These are phyloP conservation scores for Cocos nucifera DNA, from an alignment of 176 grass and related monocot genomes.

Conservation along the genomic window DNA sequence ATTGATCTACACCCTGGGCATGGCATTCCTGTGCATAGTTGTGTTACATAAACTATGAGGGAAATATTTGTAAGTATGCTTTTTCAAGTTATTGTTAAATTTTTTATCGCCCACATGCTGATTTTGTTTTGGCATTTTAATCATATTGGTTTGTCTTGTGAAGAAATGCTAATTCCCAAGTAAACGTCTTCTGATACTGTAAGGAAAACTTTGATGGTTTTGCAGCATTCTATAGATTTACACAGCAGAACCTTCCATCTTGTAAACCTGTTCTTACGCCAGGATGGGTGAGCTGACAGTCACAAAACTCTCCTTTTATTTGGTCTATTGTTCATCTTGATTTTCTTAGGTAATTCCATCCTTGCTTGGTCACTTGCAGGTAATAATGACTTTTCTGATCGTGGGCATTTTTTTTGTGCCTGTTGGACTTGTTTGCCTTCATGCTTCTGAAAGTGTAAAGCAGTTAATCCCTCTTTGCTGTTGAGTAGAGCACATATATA, in stretches of 20 bases:
- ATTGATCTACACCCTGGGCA: no score
- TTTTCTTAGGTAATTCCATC: conserved; percentile 7
- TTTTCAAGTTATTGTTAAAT: no score
- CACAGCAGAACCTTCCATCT: conserved; percentile 81
- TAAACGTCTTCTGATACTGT: no score
- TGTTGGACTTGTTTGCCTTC: conserved; percentile 66
- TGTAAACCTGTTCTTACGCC: conserved; percentile 79
- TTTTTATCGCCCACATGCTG: no score
- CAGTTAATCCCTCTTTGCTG: not conserved
- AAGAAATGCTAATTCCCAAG: no score
- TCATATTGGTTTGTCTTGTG: no score
- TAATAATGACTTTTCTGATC: conserved; percentile 75
- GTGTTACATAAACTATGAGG: no score
- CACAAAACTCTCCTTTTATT: not conserved
- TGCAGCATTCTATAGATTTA: conserved; percentile 75
- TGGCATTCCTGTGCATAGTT: no score
- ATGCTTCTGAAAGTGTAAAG: conserved; percentile 67
- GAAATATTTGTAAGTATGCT: no score
- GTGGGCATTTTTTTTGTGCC: conserved; percentile 54
- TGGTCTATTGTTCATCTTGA: not conserved
- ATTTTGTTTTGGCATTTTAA: no score
- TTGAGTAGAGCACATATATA: conserved; percentile 13
- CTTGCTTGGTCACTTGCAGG: conserved; percentile 32
- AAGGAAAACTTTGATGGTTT: conserved; percentile 9
- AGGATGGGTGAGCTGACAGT: conserved; percentile 50